Percentiles rank a stretch among this genome's conserved stretches.
Evolutionary conservation across 306 rosid species (phyloP).

Genomic region (Trichosanthes cucumerina): DNA sequence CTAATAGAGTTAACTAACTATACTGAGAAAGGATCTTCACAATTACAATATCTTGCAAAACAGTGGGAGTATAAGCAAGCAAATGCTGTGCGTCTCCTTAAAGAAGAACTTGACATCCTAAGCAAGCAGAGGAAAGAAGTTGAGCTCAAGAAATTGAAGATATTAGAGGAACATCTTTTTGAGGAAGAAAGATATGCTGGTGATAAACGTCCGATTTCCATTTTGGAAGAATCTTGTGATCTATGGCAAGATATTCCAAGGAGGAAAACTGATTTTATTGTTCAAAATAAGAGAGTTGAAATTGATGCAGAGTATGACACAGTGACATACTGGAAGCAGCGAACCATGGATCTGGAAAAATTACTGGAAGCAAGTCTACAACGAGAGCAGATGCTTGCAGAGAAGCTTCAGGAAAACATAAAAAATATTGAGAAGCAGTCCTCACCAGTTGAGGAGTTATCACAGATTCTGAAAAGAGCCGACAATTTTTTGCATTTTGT

Average conservation of each 20-base stretch:
- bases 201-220: constrained; percentile 77
- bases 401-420: constrained; percentile 66
- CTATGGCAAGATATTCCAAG: constrained; percentile 60
- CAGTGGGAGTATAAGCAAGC: constrained; percentile 94
- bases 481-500: constrained; percentile 89
- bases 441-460: constrained; percentile 78
- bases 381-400: constrained; percentile 60
- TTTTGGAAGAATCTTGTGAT: constrained; percentile 73
- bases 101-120: constrained; percentile 75
- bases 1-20: constrained; percentile 74
- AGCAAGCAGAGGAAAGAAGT: constrained; percentile 66
- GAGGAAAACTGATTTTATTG: constrained; percentile 48
- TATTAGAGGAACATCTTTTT: constrained; percentile 60
- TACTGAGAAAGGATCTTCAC: constrained; percentile 82
- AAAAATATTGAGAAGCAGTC: constrained; percentile 59
- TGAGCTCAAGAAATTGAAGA: constrained; percentile 82
- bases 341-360: constrained; percentile 48
- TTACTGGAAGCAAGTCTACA: constrained; percentile 57
- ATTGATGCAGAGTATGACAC: constrained; percentile 75
- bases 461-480: constrained; percentile 81
- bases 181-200: constrained; percentile 64
- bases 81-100: constrained; percentile 69
- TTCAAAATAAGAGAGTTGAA: constrained; percentile 60
- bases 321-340: constrained; percentile 70
- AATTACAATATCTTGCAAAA: constrained; percentile 60